Percentiles rank a stretch among this genome's conserved stretches.
Conservation (phyloP, 257 asterid species). For the Solanum pennellii region DNA sequence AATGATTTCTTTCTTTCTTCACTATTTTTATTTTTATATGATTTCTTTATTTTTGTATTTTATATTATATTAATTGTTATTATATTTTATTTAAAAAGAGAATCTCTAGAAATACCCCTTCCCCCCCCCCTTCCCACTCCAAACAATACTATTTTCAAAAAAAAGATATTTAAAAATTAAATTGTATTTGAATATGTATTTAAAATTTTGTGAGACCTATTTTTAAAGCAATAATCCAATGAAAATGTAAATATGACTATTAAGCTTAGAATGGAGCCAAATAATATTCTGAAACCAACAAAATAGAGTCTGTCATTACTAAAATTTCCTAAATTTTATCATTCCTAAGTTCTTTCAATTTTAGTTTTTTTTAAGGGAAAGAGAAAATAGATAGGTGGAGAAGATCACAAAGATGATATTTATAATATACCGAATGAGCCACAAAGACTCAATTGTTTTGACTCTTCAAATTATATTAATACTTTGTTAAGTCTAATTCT, state of each 20-base stretch:
- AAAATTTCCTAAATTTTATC: background rate
- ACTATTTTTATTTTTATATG: background rate
- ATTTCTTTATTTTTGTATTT: too few species aligned
- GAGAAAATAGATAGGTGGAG: background rate
- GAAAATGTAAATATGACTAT: background rate
- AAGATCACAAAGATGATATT: background rate
- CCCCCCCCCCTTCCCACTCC: too few species aligned
- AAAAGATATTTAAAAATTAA: too few species aligned
- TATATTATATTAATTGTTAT: too few species aligned
- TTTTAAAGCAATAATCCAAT: background rate
- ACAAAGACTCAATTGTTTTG: background rate
- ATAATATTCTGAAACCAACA: background rate
- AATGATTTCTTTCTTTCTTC: too few species aligned
- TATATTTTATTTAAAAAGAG: too few species aligned
- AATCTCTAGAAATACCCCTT: too few species aligned
- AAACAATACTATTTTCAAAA: too few species aligned
- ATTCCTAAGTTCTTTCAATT: background rate
- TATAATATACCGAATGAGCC: background rate
- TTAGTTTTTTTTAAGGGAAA: background rate
- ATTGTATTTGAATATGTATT: too few species aligned
- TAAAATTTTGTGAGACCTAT: background rate
- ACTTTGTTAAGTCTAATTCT: background rate
- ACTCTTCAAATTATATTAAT: background rate
- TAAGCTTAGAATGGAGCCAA: background rate
- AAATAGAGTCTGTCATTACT: background rate